phyloP scores from a whole-genome alignment of 768 basidiomycete species.

The Tulasnella calospora region DNA sequence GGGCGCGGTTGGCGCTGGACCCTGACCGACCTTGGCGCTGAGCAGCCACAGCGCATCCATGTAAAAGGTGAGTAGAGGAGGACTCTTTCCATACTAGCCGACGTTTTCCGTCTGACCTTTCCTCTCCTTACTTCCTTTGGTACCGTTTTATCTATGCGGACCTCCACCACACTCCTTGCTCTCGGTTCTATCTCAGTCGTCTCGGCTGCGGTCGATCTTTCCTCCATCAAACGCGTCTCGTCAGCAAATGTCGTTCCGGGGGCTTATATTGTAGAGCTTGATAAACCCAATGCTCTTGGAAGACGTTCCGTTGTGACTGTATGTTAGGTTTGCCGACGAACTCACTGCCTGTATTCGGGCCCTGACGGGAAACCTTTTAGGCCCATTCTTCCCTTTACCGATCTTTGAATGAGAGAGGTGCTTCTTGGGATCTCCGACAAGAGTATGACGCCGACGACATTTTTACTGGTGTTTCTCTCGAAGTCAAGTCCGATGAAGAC shows the following conservation, averaged over 20 bases:
- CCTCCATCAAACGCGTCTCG: slow-evolving; percentile 40
- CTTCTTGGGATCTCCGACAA: slow-evolving; percentile 4
- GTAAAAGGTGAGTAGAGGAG: not conserved
- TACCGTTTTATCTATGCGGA: slow-evolving; percentile 62
- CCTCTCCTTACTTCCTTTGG: slow-evolving; percentile 22
- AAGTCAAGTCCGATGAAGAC: slow-evolving; percentile 23
- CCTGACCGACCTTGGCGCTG: not conserved
- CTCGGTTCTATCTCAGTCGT: slow-evolving; percentile 17
- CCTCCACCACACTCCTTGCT: slow-evolving; percentile 66
- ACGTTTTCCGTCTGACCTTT: slow-evolving; percentile 13
- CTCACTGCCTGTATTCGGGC: slow-evolving; percentile 45
- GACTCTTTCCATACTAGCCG: not conserved
- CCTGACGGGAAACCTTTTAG: slow-evolving; percentile 40
- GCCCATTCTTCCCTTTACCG: slow-evolving; percentile 16
- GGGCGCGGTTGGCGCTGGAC: not conserved
- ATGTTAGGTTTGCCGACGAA: not conserved
- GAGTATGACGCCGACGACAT: slow-evolving; percentile 18
- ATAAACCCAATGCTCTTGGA: slow-evolving; percentile 34
- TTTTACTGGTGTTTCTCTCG: slow-evolving; percentile 8
- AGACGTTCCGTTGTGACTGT: slow-evolving; percentile 30
- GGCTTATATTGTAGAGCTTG: slow-evolving; percentile 57
- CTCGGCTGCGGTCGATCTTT: slow-evolving; percentile 32
- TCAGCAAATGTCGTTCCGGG: slow-evolving; percentile 44
- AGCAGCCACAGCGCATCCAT: not conserved
- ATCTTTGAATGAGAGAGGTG: slow-evolving; percentile 8